Evolutionary conservation across 768 basidiomycete genomes (phyloP), one percentile per base, ranked within the genome.

Genomic region (Tephrocybe sp.): DNA sequence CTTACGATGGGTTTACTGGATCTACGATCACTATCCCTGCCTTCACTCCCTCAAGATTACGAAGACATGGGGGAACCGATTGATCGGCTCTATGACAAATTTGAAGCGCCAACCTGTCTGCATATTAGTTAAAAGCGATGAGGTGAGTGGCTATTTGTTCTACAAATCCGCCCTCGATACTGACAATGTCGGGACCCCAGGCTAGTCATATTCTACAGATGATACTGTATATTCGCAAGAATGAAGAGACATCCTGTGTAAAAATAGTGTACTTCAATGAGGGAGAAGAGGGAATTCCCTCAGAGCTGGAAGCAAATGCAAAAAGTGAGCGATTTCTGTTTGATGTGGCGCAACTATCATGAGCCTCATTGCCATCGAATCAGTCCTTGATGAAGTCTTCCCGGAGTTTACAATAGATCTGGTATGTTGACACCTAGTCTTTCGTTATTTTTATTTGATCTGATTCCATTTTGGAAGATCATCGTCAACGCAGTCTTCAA

Each of bases 241-340:
- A 87, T 57, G 88, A 90, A 63, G 82, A 84, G 57, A 90, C 88
- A 0, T 77, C 84, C 0, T 74, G 79, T 57, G 58, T 90, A 48
- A 86, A 86, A 65, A 76, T 90, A 8, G 73, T 88, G 4, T 85
- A 88, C 58, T 88, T 86, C 58, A 72, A 76, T 50, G 76, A 82
- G 23, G 71, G 67, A 23, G 78, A 78, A 25, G 66, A 67, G 12
- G 76, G 73, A 0, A 71, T 83, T 20, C 87, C 87, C 0, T 83
- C 83, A 0, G 88, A 90, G 59, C 66, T 90, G 58, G 86, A 85
- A 62, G 84, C 86, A 3, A 90, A 89, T 59, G 74, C 78, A 28
- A 85, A 81, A 62, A 82, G 84, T 18, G 72, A 61, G 17, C 57
- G 15, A 0, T 15, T n/a, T 28, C 4, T 24, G 36, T 24, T 17